These are phyloP conservation scores for Dentipellis fragilis DNA, from an alignment of 768 basidiomycete genomes.

Conservation along the genomic window DNA sequence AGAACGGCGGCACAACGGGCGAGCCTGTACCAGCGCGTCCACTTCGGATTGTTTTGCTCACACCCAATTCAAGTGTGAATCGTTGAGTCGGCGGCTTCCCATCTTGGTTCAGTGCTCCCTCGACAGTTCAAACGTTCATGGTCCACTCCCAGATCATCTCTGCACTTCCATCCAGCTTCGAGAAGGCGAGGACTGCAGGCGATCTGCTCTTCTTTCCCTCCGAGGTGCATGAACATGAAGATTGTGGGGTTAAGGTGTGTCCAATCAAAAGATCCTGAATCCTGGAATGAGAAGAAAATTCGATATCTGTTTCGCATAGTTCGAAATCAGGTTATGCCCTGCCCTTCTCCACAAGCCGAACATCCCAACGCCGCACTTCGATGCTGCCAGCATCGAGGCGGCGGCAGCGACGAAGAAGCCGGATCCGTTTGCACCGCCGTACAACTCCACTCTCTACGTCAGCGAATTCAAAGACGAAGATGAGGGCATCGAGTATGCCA, in stretches of 20 bases:
- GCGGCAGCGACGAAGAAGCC: conserved; percentile 22
- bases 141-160: conserved; percentile 40
- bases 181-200: conserved; percentile 48
- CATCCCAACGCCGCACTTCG: conserved; percentile 35
- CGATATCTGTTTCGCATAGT: conserved; percentile 35
- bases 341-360: conserved; percentile 72
- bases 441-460: conserved; percentile 62
- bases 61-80: no score
- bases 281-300: neutral
- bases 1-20: no score
- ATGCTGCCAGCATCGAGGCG: conserved; percentile 18
- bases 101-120: no score
- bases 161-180: conserved; percentile 42
- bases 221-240: conserved; percentile 45
- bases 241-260: conserved; percentile 56
- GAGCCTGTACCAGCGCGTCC: no score
- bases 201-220: conserved; percentile 79
- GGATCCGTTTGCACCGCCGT: conserved; percentile 85
- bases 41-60: no score
- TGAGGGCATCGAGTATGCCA: conserved; percentile 46
- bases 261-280: neutral
- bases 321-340: conserved; percentile 78
- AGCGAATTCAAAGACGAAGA: conserved; percentile 65
- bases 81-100: no score
- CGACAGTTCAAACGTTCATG: neutral